phyloP scores from a whole-genome alignment of 305 asterid genomes.

The Fraxinus latifolia region DNA sequence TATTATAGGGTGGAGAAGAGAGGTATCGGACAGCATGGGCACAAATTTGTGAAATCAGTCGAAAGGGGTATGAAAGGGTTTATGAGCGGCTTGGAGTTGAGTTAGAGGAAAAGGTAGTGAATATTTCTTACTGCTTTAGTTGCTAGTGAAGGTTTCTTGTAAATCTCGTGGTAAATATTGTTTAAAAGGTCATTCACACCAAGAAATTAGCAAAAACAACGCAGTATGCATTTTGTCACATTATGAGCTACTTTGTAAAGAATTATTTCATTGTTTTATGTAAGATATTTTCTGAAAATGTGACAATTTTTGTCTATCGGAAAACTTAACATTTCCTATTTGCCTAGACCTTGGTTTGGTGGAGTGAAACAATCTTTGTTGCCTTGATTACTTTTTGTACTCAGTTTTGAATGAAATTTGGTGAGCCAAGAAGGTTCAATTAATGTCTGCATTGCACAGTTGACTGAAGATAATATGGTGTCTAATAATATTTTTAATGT shows the following conservation, averaged over 20 bases:
- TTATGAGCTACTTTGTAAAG: not conserved
- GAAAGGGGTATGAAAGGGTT: constrained; percentile 63
- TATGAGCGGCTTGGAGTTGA: constrained; percentile 71
- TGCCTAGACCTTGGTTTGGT: not conserved
- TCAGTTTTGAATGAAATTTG: not conserved
- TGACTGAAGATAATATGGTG: constrained; percentile 18
- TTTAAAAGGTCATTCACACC: not conserved
- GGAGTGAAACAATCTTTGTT: not conserved
- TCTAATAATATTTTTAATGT: not conserved
- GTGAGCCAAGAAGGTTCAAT: not conserved
- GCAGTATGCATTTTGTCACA: not conserved
- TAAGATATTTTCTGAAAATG: not conserved
- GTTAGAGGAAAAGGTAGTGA: constrained; percentile 74
- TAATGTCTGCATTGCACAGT: constrained; percentile 7
- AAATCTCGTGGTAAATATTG: not conserved
- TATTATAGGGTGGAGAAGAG: constrained; percentile 69
- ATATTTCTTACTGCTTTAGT: constrained; percentile 11
- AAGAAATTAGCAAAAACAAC: not conserved
- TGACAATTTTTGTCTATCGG: not conserved
- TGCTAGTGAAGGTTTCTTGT: constrained; percentile 13
- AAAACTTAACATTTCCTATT: not conserved
- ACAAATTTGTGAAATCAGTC: constrained; percentile 81
- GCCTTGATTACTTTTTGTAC: not conserved
- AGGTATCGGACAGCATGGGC: constrained; percentile 79
- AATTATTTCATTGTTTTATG: not conserved